phyloP scores from a whole-genome alignment of 495 filamentous ascomycete species.

The Ascodesmis nigricans region DNA sequence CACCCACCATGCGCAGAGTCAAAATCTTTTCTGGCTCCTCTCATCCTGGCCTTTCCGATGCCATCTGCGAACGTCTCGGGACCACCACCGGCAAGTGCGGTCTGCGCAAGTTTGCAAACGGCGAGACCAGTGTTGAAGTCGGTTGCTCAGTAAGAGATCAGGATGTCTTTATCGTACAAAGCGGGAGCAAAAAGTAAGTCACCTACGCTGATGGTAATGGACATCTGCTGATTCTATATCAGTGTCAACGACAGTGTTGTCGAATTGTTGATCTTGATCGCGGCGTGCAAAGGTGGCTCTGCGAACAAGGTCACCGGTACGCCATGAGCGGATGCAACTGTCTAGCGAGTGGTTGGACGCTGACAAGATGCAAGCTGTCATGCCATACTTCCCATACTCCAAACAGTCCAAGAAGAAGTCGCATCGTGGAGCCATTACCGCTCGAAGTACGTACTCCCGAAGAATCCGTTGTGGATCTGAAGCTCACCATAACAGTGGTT shows the following conservation, averaged over 20 bases:
- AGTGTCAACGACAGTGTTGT: slow-evolving; percentile 93
- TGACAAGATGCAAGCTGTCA: slow-evolving; percentile 43
- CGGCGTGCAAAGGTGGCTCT: slow-evolving; percentile 91
- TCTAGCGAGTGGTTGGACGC: slow-evolving; percentile 3
- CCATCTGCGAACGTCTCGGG: slow-evolving; percentile 51
- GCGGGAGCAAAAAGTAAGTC: slow-evolving; percentile 56
- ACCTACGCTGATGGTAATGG: background rate
- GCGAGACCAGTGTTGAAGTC: slow-evolving; percentile 90
- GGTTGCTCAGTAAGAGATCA: slow-evolving; percentile 86
- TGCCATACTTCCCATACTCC: slow-evolving; percentile 97
- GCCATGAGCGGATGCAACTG: slow-evolving; percentile 14
- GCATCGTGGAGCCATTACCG: slow-evolving; percentile 87
- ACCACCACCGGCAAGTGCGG: slow-evolving; percentile 40
- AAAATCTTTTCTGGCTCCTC: slow-evolving; percentile 52
- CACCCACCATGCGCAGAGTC: slow-evolving; percentile 38
- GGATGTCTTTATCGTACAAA: slow-evolving; percentile 97
- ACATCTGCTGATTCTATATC: slow-evolving; percentile 6
- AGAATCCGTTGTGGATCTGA: background rate
- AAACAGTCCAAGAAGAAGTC: slow-evolving; percentile 98
- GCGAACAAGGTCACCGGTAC: slow-evolving; percentile 92
- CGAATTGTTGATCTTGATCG: slow-evolving; percentile 97
- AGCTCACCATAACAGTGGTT: slow-evolving; percentile 31
- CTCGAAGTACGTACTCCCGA: slow-evolving; percentile 33
- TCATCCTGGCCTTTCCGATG: slow-evolving; percentile 44
- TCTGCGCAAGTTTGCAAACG: slow-evolving; percentile 57